These are phyloP conservation scores for Cyclostephanos invisitatus DNA, from an alignment of 108 stramenopile genomes.

Conservation along the genomic window DNA sequence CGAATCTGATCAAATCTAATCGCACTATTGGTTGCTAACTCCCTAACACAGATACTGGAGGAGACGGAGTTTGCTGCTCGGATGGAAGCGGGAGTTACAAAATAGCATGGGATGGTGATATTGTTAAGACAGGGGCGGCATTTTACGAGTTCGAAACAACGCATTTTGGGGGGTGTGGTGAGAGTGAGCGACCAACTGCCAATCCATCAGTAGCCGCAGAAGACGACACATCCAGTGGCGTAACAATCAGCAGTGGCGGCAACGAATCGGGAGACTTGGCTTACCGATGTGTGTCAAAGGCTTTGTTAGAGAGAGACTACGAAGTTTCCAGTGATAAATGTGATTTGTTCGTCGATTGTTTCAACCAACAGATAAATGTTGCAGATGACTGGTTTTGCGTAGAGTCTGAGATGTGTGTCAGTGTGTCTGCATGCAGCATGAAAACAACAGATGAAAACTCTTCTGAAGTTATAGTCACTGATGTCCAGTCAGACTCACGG, in stretches of 20 bases:
- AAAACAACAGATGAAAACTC: neutral
- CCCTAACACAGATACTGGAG: conserved; percentile 30
- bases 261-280: conserved; percentile 1
- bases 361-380: conserved; percentile 28
- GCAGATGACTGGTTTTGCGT: conserved; percentile 45
- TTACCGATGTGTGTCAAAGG: conserved; percentile 24
- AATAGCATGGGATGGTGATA: conserved; percentile 31
- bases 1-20: neutral
- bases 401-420: conserved; percentile 28
- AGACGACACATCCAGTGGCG: conserved; percentile 11
- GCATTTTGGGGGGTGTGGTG: conserved; percentile 36
- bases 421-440: conserved; percentile 18
- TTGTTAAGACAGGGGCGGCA: conserved; percentile 31
- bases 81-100: conserved; percentile 48
- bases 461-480: neutral
- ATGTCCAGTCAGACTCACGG: neutral
- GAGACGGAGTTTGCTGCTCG: conserved; percentile 54
- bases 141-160: conserved; percentile 41
- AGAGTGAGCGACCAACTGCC: conserved; percentile 23
- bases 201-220: conserved; percentile 1
- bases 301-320: conserved; percentile 30
- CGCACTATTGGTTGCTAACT: neutral
- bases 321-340: conserved; percentile 39
- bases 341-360: conserved; percentile 37
- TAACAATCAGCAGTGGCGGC: conserved; percentile 8